These are phyloP conservation scores for Clausena lansium DNA, from an alignment of 345 rosid genomes.

Conservation along the genomic window DNA sequence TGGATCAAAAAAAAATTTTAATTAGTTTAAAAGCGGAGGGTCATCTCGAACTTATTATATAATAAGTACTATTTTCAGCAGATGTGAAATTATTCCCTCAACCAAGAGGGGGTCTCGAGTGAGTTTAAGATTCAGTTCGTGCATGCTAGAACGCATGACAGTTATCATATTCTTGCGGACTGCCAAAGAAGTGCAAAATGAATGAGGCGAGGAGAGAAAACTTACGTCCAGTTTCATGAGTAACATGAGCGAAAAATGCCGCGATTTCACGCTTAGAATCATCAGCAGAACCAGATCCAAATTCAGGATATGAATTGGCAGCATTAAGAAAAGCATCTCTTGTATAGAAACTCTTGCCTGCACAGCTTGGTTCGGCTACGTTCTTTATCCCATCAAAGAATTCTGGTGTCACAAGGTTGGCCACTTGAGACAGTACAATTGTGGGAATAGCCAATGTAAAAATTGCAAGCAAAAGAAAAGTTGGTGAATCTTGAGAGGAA, in stretches of 20 bases:
- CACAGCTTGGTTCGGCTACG: conserved; percentile 28
- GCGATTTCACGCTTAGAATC: conserved; percentile 54
- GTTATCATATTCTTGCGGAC: no score
- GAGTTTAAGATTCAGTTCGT: no score
- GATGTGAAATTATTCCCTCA: no score
- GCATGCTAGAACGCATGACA: no score
- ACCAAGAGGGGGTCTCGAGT: no score
- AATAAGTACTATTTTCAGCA: no score
- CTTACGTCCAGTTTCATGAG: conserved; percentile 51
- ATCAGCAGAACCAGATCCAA: conserved; percentile 33
- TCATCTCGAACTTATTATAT: no score
- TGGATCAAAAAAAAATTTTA: no score
- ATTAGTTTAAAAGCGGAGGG: no score
- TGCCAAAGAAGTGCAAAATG: no score
- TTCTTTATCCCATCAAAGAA: conserved; percentile 43
- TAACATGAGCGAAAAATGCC: conserved; percentile 47
- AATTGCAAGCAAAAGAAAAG: neutral
- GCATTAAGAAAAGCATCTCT: conserved; percentile 36
- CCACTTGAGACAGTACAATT: conserved; percentile 9
- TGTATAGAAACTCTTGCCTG: conserved; percentile 42
- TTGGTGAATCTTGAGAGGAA: neutral
- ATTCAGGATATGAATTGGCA: conserved; percentile 20
- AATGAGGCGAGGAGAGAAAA: neutral
- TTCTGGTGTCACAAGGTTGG: conserved; percentile 30
- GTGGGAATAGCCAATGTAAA: neutral